Percentiles rank a stretch among this genome's conserved stretches.
Conservation (phyloP, 2,329 filamentous ascomycete genomes). For the Penicillium sclerotiorum region DNA sequence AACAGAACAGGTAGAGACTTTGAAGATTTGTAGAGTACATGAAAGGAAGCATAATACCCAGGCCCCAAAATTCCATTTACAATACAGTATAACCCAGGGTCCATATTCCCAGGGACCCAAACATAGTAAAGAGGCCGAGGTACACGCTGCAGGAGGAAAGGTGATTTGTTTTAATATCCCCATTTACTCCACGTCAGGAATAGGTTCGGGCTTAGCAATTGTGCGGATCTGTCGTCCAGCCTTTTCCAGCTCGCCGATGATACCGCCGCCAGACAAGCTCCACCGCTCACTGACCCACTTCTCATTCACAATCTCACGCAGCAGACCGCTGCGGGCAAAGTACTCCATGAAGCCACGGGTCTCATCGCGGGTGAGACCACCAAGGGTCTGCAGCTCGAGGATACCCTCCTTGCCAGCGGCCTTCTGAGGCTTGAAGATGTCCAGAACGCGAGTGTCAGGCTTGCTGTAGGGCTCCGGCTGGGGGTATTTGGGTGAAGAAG, state of each 20-base stretch:
- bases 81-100: conserved; percentile 16
- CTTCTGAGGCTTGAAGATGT: conserved; percentile 40
- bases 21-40: conserved; percentile 36
- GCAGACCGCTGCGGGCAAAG: conserved; percentile 82
- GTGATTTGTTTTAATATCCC: conserved; percentile 6
- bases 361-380: conserved; percentile 73
- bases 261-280: conserved; percentile 77
- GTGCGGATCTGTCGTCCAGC: conserved; percentile 43
- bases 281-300: conserved; percentile 76
- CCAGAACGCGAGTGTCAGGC: conserved; percentile 56
- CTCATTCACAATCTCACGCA: conserved; percentile 71
- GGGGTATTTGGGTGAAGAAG: conserved; percentile 46
- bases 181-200: conserved; percentile 14
- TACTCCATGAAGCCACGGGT: conserved; percentile 85
- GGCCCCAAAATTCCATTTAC: conserved; percentile 28
- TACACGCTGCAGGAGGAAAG: background rate
- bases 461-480: conserved; percentile 56
- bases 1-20: conserved; percentile 21
- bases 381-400: conserved; percentile 58
- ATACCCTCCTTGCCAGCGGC: conserved; percentile 30
- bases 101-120: conserved; percentile 6
- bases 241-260: conserved; percentile 84
- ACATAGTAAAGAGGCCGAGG: conserved; percentile 6
- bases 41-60: conserved; percentile 23
- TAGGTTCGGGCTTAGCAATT: conserved; percentile 13